These are phyloP conservation scores for grape (Vitis vinifera) DNA, from an alignment of 164 flowering plant species.

Conservation along the genomic window ASM3070453v1 NC_081813.1:1256501-1257000, in stretches of 20 bases:
- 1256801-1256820: background rate
- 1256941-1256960: slow-evolving; percentile 4
- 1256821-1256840: background rate
- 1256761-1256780: background rate
- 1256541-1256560: slow-evolving; percentile 7
- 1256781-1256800: background rate
- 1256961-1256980: slow-evolving; percentile 13
- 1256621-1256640: slow-evolving; percentile 1
- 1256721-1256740: too few relatives aligned
- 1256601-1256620: slow-evolving; percentile 17
- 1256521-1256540: slow-evolving; percentile 8
- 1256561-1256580: slow-evolving; percentile 1
- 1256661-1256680: too few relatives aligned
- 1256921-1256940: slow-evolving; percentile 17
- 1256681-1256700: too few relatives aligned
- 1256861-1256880: slow-evolving; percentile 23
- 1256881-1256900: slow-evolving; percentile 23
- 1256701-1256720: background rate
- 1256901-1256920: slow-evolving; percentile 29
- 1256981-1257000: background rate
- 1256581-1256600: slow-evolving; percentile 17
- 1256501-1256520: background rate
- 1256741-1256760: too few relatives aligned
- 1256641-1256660: too few relatives aligned
- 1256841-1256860: slow-evolving; percentile 3